Percentiles rank a stretch among this genome's conserved stretches.
Evolutionary conservation across 352 stramenopile genomes (phyloP).

Genomic region (Phytophthora ramorum): DNA sequence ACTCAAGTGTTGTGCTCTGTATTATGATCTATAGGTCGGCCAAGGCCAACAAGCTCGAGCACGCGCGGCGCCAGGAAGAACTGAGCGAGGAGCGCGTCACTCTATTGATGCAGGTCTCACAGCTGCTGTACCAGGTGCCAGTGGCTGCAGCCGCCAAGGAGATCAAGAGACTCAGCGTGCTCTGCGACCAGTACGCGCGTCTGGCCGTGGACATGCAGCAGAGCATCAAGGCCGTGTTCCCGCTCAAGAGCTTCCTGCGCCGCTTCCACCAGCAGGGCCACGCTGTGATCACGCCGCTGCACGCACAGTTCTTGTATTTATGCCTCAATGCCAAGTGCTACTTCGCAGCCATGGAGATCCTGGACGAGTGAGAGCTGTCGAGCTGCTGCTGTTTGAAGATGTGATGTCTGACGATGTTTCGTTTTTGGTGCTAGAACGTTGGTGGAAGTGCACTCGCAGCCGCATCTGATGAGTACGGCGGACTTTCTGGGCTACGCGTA

Average conservation of each 20-base stretch:
- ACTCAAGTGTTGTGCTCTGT: neutral
- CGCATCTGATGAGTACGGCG: slow-evolving; percentile 55
- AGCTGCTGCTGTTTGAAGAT: neutral
- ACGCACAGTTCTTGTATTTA: slow-evolving; percentile 81
- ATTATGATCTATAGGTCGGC: slow-evolving; percentile 31
- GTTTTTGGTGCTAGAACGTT: slow-evolving; percentile 50
- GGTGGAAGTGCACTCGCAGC: slow-evolving; percentile 73
- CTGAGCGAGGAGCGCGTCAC: slow-evolving; percentile 26
- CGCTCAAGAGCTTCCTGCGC: slow-evolving; percentile 70
- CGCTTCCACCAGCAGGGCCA: slow-evolving; percentile 68
- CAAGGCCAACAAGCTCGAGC: slow-evolving; percentile 69
- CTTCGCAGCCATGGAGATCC: slow-evolving; percentile 66
- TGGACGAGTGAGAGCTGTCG: slow-evolving; percentile 59
- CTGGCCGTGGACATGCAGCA: slow-evolving; percentile 58
- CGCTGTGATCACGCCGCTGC: slow-evolving; percentile 65
- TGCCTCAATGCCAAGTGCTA: slow-evolving; percentile 86
- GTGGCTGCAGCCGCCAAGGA: slow-evolving; percentile 61
- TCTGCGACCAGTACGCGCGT: slow-evolving; percentile 59
- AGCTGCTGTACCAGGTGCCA: slow-evolving; percentile 59
- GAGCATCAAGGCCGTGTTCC: slow-evolving; percentile 70
- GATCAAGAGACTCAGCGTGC: slow-evolving; percentile 61
- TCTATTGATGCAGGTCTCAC: slow-evolving; percentile 55
- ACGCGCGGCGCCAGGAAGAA: slow-evolving; percentile 29
- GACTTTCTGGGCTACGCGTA: slow-evolving; percentile 88
- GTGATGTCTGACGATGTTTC: neutral